A percentile compares a stretch with the other conserved stretches of the same genome.
These are phyloP conservation scores for Irpex lacteus DNA, from an alignment of 1,284 basidiomycete genomes.

Conservation along the genomic window DNA sequence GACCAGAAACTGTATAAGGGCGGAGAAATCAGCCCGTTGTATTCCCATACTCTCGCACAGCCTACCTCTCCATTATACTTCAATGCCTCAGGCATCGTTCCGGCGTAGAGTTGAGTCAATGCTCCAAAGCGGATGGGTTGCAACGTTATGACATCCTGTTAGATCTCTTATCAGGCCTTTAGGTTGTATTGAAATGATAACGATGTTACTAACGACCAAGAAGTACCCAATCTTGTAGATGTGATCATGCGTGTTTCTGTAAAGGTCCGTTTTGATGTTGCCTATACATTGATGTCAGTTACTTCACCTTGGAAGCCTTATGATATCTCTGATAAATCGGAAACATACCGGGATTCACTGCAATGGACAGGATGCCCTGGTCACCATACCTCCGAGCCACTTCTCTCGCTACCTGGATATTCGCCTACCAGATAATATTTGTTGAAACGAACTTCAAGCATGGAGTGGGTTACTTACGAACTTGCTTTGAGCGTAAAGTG, in stretches of 20 bases:
- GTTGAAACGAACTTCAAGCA: background rate
- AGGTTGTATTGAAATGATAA: background rate
- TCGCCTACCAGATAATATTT: constrained; percentile 14
- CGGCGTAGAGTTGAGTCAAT: constrained; percentile 25
- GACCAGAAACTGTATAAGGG: constrained; percentile 19
- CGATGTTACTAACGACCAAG: constrained; percentile 6
- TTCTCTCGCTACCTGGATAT: constrained; percentile 36
- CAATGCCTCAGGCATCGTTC: constrained; percentile 20
- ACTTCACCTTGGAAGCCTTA: too few relatives aligned
- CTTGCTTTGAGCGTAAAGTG: constrained; percentile 44
- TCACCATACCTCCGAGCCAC: constrained; percentile 26
- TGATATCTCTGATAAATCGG: too few relatives aligned
- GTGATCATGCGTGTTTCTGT: constrained; percentile 9
- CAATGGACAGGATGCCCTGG: constrained; percentile 33
- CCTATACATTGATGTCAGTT: too few relatives aligned
- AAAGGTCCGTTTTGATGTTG: constrained; percentile 23
- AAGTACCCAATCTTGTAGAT: constrained; percentile 5
- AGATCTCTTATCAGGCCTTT: background rate
- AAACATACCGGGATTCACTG: constrained; percentile 35
- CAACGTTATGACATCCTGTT: constrained; percentile 5
- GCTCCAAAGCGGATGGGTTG: constrained; percentile 15
- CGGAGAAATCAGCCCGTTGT: background rate
- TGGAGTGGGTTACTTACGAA: constrained; percentile 26
- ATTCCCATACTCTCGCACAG: constrained; percentile 9
- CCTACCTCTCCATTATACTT: constrained; percentile 21